Base-by-base conservation (phyloP, 495 filamentous ascomycete species). In the Pseudomonodictys pantanalensis region DNA sequence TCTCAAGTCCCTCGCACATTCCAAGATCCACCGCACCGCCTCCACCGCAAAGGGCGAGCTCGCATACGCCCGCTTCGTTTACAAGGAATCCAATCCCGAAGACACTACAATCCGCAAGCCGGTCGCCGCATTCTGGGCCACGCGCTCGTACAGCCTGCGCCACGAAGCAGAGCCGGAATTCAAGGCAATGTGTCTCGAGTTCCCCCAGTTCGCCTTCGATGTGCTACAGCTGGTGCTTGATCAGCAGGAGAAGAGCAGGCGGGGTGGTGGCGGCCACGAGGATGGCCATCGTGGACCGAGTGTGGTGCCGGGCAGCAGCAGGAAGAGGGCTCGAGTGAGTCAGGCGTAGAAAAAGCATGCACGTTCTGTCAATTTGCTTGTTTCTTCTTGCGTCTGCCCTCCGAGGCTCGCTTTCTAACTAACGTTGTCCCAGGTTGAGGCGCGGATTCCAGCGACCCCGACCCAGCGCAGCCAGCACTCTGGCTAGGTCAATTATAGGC, bases 41-140 rank as follows among this genome's bases (percentile, higher is more conserved):
- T 86, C 85, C 42, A 93, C 88, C 1, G 88, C 91, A 23, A 84
- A 84, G 70, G 92, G 90, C 67, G 91, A 96, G 77, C 86, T 96
- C 64, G 81, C 84, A 18, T 96, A 97, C 71, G 91, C 92, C 2
- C 83, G 89, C 54, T 96, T 90, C 73, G 87, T 97, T 30, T 97
- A 97, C 74, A 81, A 81, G 32, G 84, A 87, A 73, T 93, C 89
- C 18, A 62, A 72, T 28, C 73, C 73, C 46, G 82, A 86, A 25
- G 92, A 96, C 69, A 77, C 69, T 0, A 81, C 82, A 0, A 89
- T 96, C 58, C 83, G 92, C 47, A 86, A 82, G 50, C 91, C 92
- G 5, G 85, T 96, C 33, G 90, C 89, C n/a, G 84, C 83, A 45
- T 95, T 93, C 76, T 97, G 92, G 92, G 91, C 91, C 2, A 82